A percentile compares a stretch with the other conserved stretches of the same genome.
Conservation (phyloP, 2,329 filamentous ascomycete genomes). For the Claviceps sp. region DNA sequence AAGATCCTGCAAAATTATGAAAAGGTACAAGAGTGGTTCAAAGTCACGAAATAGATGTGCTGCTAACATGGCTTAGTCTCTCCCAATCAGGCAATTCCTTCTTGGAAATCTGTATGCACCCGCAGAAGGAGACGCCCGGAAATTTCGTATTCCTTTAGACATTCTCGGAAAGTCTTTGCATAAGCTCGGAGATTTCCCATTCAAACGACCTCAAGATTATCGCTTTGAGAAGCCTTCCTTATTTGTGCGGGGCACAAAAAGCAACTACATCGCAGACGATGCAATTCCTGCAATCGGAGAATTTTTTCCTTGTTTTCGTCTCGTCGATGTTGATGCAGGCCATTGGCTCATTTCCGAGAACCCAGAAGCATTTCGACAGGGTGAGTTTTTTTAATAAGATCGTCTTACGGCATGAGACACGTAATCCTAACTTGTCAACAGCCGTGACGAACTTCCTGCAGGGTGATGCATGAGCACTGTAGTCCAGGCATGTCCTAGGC, state of each 20-base stretch:
- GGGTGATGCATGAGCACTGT: neutral
- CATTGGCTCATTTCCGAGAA: conserved; percentile 90
- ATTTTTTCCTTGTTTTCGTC: conserved; percentile 67
- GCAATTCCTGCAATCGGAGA: conserved; percentile 63
- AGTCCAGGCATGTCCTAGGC: no score
- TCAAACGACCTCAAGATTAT: conserved; percentile 52
- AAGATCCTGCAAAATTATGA: conserved; percentile 65
- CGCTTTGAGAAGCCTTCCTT: conserved; percentile 67
- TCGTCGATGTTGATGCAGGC: conserved; percentile 63
- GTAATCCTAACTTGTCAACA: neutral
- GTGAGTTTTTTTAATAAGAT: conserved; percentile 24
- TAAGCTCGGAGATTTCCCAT: conserved; percentile 81
- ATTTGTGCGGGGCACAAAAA: conserved; percentile 66
- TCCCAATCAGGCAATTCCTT: conserved; percentile 79
- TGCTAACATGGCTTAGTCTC: conserved; percentile 24
- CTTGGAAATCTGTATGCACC: conserved; percentile 67
- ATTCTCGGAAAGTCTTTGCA: conserved; percentile 55
- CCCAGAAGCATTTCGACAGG: conserved; percentile 62
- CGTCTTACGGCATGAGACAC: no score
- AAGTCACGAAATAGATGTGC: neutral
- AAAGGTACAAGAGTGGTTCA: conserved; percentile 27
- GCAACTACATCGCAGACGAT: conserved; percentile 71
- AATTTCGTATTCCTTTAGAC: conserved; percentile 68
- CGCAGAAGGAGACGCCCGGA: conserved; percentile 37
- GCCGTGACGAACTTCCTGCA: conserved; percentile 3